Base-by-base conservation (phyloP, 1,139 yeast species). In the Yamadazyma dendronema region DNA sequence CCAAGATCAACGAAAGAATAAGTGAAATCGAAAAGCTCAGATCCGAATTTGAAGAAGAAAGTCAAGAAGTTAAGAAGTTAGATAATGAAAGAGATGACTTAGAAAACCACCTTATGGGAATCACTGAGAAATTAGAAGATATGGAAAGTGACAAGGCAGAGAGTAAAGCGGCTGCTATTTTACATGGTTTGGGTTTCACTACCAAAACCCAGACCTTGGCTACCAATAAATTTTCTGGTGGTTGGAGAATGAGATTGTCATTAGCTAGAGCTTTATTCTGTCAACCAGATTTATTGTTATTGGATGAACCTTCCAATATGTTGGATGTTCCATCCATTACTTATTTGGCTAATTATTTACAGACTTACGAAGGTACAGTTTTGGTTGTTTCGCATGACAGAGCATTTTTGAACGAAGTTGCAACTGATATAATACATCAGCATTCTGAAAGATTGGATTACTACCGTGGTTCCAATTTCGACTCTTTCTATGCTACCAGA, bases 231-330 rank as follows among this genome's bases (percentile, higher is more conserved):
- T 92, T 92, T 61, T 89, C 97, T 38, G 98, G 98, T 77, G 98
- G 98, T 81, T 92, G 98, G 98, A 84, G 98, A 77, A 92, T 92
- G 98, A 84, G 98, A 72, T 76, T 92, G 49, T 87, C 97, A n/a
- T 75, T 92, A 46, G 98, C 98, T 3, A 80, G 98, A 67, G 98
- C 98, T 0, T 76, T 92, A 59, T 92, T 92, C 74, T 92, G 97
- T 74, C 85, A 87, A 59, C 98, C 98, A 0, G 98, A 94, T 61
- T 73, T 92, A 49, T 72, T 92, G 50, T 70, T 92, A 56, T 74
- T 92, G 48, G 98, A 92, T 78, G 98, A 92, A 76, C 98, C 98
- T 54, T 90, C 98, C 49, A 92, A 92, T 83, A 92, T 90, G 97
- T 85, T 92, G 95, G 98, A 92, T 78, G 97, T 92, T 62, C 98